phyloP scores from a whole-genome alignment of 768 basidiomycete species.

The Mycena venus region DNA sequence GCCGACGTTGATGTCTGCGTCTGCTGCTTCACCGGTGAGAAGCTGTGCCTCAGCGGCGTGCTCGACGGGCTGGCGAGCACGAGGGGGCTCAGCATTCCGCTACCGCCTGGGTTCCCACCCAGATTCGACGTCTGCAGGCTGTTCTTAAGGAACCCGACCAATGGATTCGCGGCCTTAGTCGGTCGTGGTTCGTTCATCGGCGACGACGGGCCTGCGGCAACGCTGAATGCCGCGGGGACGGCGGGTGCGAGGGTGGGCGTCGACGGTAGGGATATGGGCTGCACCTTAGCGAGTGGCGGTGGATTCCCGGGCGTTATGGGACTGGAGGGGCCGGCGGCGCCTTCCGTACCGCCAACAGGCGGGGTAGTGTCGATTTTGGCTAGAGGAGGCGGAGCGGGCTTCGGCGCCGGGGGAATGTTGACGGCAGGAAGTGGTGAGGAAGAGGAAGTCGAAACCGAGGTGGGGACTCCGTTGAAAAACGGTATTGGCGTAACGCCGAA shows the following conservation, averaged over 20 bases:
- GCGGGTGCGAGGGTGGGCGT: slow-evolving; percentile 52
- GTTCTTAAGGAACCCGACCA: slow-evolving; percentile 50
- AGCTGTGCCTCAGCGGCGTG: slow-evolving; percentile 22
- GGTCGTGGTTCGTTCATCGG: slow-evolving; percentile 29
- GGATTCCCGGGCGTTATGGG: slow-evolving; percentile 48
- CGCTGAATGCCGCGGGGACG: background rate
- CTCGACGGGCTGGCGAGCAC: slow-evolving; percentile 47
- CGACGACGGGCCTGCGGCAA: slow-evolving; percentile 13
- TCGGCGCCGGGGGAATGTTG: slow-evolving; percentile 37
- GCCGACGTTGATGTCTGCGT: background rate
- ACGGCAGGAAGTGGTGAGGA: slow-evolving; percentile 38
- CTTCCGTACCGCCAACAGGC: background rate
- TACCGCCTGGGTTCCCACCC: slow-evolving; percentile 26
- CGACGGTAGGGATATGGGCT: slow-evolving; percentile 62
- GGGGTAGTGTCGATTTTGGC: slow-evolving; percentile 50
- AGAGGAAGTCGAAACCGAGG: slow-evolving; percentile 20
- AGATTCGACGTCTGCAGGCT: slow-evolving; percentile 39
- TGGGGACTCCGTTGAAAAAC: slow-evolving; percentile 31
- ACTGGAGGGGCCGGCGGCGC: slow-evolving; percentile 6
- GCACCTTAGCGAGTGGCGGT: slow-evolving; percentile 53
- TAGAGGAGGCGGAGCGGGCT: slow-evolving; percentile 39
- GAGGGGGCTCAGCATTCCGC: slow-evolving; percentile 61
- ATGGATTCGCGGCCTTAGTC: slow-evolving; percentile 41
- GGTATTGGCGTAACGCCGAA: slow-evolving; percentile 34
- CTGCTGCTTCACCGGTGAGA: slow-evolving; percentile 27